These are phyloP conservation scores for Erysimum cheiri DNA, from an alignment of 441 rosid species.

Conservation along the genomic window DNA sequence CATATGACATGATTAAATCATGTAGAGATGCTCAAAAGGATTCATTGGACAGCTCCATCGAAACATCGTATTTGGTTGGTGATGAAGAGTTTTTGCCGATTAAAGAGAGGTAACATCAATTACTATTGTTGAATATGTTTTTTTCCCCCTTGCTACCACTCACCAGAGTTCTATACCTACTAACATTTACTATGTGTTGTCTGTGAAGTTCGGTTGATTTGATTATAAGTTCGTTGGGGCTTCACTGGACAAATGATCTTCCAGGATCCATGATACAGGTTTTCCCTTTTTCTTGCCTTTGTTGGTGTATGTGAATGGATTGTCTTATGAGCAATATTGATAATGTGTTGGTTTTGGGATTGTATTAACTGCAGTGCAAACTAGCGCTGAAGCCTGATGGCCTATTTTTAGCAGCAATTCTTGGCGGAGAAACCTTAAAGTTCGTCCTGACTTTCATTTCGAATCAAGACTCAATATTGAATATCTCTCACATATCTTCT, in stretches of 20 bases:
- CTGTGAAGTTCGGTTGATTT: slow-evolving; percentile 84
- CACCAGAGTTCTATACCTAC: neutral
- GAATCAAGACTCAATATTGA: neutral
- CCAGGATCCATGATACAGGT: slow-evolving; percentile 99
- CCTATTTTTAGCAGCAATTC: slow-evolving; percentile 95
- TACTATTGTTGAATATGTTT: neutral
- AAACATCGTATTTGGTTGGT: slow-evolving; percentile 76
- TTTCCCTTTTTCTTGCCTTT: slow-evolving; percentile 14
- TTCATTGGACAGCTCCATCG: slow-evolving; percentile 49
- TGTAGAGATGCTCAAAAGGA: slow-evolving; percentile 60
- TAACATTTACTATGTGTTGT: slow-evolving; percentile 35
- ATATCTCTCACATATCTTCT: neutral
- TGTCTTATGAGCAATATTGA: slow-evolving; percentile 18
- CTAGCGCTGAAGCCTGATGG: slow-evolving; percentile 99
- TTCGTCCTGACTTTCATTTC: slow-evolving; percentile 42
- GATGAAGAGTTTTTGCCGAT: slow-evolving; percentile 95
- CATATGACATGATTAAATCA: slow-evolving; percentile 79
- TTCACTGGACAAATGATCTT: slow-evolving; percentile 99
- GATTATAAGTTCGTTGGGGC: slow-evolving; percentile 91
- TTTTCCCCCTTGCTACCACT: neutral
- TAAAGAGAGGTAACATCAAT: slow-evolving; percentile 67
- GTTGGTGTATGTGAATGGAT: slow-evolving; percentile 16
- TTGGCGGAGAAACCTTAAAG: slow-evolving; percentile 99
- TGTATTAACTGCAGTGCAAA: slow-evolving; percentile 71
- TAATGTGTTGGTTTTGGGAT: slow-evolving; percentile 44